Evolutionary conservation across 495 filamentous ascomycete species (phyloP).

Genomic region (Aspergillus sclerotioniger): DNA sequence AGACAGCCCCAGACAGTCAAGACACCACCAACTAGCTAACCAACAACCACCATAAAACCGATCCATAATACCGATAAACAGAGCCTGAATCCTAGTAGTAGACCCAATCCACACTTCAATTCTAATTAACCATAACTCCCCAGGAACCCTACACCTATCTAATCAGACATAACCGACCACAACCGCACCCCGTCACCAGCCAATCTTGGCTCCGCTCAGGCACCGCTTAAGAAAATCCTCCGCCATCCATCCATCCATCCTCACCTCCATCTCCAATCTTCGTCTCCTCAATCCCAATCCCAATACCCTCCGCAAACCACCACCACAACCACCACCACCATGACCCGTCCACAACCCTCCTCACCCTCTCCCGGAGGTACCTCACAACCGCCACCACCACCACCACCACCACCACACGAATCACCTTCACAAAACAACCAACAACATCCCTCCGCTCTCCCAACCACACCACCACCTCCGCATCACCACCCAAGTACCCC

Average conservation of each 20-base stretch:
- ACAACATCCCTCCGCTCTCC: not conserved
- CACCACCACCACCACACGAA: not conserved
- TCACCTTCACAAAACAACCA: not conserved
- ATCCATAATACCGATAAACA: too few relatives aligned
- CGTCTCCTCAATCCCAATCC: constrained; percentile 1
- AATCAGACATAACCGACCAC: too few relatives aligned
- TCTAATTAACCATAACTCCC: too few relatives aligned
- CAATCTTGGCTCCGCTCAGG: constrained; percentile 23
- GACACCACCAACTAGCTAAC: not conserved
- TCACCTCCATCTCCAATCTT: constrained; percentile 4
- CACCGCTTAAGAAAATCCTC: constrained; percentile 21
- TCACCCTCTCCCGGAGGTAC: constrained; percentile 7
- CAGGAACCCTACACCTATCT: too few relatives aligned
- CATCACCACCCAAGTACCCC: constrained; percentile 1
- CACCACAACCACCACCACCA: not conserved
- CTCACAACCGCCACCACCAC: constrained; percentile 4
- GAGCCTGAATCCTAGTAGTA: too few relatives aligned
- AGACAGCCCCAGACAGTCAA: not conserved
- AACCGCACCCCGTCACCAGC: too few relatives aligned
- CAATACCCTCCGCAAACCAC: constrained; percentile 3
- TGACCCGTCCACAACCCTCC: constrained; percentile 4
- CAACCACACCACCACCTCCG: constrained; percentile 10
- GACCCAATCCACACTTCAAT: too few relatives aligned
- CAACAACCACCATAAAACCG: too few relatives aligned
- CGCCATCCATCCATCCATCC: constrained; percentile 6